Evolutionary conservation across 208 protist species (phyloP), one percentile per base, ranked within the genome.

Genomic region (Trypanosoma vivax): DNA sequence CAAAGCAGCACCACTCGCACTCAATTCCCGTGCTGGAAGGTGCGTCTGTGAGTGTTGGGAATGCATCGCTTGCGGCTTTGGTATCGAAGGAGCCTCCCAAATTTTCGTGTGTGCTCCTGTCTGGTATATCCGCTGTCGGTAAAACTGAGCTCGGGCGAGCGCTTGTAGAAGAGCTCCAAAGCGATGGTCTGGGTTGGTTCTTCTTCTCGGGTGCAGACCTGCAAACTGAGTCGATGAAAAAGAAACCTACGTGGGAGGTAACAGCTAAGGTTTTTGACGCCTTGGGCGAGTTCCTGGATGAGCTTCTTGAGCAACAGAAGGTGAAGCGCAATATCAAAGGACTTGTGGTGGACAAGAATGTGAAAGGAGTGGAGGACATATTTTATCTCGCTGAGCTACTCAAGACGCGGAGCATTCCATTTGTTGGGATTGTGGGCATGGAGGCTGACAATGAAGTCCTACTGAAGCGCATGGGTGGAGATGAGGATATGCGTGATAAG

Each of bases 181-280:
- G 43, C 16, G 85, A 92, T 62, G 73, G 73, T 24, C 60, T 85
- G 60, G 79, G 77, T 7, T 92, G 85, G 85, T 45, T 73, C 21
- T 92, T 92, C 68, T 92, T 92, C 63, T 88, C 80, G n/a, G 85
- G 85, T 18, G 80, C 76, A 14, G 84, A 92, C 65, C 76, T 78
- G 42, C 64, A 88, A 29, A 27, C 53, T 11, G 46, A 34, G 28
- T 19, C 51, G 3, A 60, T 52, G 28, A 41, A 43, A n/a, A 86
- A 85, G 65, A 68, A 68, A 25, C 64, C 77, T 25, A 38, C 72
- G 10, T 92, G 84, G 84, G 77, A 88, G 50, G 87, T 70, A 9
- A 89, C 77, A 23, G 67, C 65, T 52, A 78, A 92, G 30, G 73
- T 92, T 3, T 86, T 89, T 47, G 80, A 87, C 54, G 84, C 80